phyloP scores from a whole-genome alignment of 768 basidiomycete genomes.

The Mycena belliarum region DNA sequence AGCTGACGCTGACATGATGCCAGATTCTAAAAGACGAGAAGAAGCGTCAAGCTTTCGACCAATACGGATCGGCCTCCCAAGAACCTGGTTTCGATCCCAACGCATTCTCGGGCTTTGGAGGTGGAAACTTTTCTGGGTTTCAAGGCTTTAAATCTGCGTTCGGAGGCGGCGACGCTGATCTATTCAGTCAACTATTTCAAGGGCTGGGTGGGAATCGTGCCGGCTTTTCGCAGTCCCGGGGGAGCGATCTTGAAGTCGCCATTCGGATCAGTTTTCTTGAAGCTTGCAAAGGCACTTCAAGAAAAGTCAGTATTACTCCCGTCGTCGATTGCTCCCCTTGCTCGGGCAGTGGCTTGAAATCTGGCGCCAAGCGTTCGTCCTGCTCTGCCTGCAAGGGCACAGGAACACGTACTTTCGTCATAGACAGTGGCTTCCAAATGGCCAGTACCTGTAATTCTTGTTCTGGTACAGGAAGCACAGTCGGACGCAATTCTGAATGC shows the following conservation, averaged over 20 bases:
- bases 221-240: conserved; percentile 50
- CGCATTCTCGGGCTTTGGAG: conserved; percentile 59
- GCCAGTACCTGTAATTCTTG: conserved; percentile 86
- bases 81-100: conserved; percentile 94
- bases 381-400: conserved; percentile 84
- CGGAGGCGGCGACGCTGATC: conserved; percentile 53
- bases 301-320: conserved; percentile 75
- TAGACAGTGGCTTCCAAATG: conserved; percentile 97
- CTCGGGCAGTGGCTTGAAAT: conserved; percentile 82
- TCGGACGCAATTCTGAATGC: conserved; percentile 81
- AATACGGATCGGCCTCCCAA: conserved; percentile 90
- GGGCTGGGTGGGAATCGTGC: conserved; percentile 55
- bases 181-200: conserved; percentile 89
- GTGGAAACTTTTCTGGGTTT: conserved; percentile 72
- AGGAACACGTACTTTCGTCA: conserved; percentile 85
- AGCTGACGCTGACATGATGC: conserved; percentile 11
- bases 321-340: conserved; percentile 85
- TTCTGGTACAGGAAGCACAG: conserved; percentile 74
- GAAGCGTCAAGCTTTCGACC: conserved; percentile 88
- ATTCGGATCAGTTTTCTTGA: conserved; percentile 87
- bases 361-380: conserved; percentile 77
- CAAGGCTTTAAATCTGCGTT: conserved; percentile 66
- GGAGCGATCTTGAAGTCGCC: conserved; percentile 80
- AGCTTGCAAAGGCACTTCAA: conserved; percentile 86
- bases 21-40: conserved; percentile 93